Percentiles rank a stretch among this genome's conserved stretches.
Conservation (phyloP, 306 rosid genomes). For the Cyamopsis tetragonoloba region DNA sequence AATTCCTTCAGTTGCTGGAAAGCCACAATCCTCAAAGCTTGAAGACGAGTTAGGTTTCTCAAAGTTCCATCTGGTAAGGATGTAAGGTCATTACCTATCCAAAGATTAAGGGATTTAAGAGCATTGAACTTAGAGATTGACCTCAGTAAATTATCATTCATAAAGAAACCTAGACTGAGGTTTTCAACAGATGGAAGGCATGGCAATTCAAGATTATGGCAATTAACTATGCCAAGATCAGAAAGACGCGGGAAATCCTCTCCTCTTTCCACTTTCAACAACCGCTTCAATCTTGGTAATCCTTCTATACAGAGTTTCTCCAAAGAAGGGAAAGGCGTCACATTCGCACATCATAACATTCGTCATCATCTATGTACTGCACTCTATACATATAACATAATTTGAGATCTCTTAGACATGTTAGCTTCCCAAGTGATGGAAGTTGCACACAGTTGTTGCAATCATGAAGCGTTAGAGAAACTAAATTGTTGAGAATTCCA, state of each 20-base stretch:
- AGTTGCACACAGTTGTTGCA: background rate
- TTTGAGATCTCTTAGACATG: background rate
- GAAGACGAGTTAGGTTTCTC: background rate
- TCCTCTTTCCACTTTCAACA: background rate
- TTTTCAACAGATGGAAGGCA: background rate
- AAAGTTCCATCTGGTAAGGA: background rate
- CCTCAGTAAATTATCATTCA: background rate
- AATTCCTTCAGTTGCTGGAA: background rate
- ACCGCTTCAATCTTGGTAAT: background rate
- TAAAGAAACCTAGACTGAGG: accelerated
- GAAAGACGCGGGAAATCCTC: background rate
- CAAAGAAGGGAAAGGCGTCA: background rate
- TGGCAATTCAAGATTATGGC: background rate
- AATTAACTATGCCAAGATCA: accelerated
- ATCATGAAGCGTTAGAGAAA: background rate
- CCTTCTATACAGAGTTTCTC: background rate
- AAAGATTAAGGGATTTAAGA: background rate
- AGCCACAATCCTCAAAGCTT: accelerated
- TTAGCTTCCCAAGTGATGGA: background rate
- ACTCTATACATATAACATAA: accelerated
- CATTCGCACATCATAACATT: background rate
- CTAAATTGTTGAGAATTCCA: background rate
- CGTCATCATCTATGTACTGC: background rate
- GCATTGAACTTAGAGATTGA: background rate
- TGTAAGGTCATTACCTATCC: background rate